Evolutionary conservation across 768 basidiomycete genomes (phyloP).

Genomic region (Trametopsis cervina): DNA sequence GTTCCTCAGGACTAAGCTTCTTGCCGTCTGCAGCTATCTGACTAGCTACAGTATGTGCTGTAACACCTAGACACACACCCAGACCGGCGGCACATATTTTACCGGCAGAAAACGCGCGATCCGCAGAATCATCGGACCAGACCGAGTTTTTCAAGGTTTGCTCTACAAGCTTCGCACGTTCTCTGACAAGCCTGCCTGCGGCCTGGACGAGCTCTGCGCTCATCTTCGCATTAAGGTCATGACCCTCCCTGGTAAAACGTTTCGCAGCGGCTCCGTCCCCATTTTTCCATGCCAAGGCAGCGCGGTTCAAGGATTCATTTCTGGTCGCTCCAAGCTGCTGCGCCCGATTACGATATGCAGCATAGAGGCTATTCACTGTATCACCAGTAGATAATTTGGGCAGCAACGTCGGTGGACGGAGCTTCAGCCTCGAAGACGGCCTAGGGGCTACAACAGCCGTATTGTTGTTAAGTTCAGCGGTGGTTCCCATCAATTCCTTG

Average conservation of each 20-base stretch:
- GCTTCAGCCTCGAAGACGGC: constrained; percentile 77
- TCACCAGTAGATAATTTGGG: constrained; percentile 89
- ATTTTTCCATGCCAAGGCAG: constrained; percentile 92
- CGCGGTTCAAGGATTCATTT: constrained; percentile 90
- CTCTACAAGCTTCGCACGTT: constrained; percentile 70
- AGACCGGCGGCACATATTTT: constrained; percentile 72
- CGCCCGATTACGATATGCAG: constrained; percentile 81
- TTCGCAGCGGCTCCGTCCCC: constrained; percentile 97
- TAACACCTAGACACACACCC: constrained; percentile 82
- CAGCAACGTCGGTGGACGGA: constrained; percentile 75
- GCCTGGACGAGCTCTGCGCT: constrained; percentile 77
- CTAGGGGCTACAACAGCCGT: constrained; percentile 72
- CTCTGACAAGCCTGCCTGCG: constrained; percentile 77
- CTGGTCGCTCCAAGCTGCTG: constrained; percentile 90
- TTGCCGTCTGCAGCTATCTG: constrained; percentile 43
- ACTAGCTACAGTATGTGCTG: constrained; percentile 32
- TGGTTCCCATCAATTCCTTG: constrained; percentile 49
- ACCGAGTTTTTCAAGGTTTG: constrained; percentile 69
- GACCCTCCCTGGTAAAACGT: constrained; percentile 88
- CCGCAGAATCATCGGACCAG: constrained; percentile 82
- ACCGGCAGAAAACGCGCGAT: constrained; percentile 61
- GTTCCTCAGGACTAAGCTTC: constrained; percentile 72
- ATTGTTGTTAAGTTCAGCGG: constrained; percentile 57
- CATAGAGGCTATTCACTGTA: constrained; percentile 72
- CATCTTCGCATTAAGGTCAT: constrained; percentile 92